Percentiles rank a stretch among this genome's conserved stretches.
These are phyloP conservation scores for Exophiala spinifera DNA, from an alignment of 2,329 filamentous ascomycete genomes.

Conservation along the genomic window DNA sequence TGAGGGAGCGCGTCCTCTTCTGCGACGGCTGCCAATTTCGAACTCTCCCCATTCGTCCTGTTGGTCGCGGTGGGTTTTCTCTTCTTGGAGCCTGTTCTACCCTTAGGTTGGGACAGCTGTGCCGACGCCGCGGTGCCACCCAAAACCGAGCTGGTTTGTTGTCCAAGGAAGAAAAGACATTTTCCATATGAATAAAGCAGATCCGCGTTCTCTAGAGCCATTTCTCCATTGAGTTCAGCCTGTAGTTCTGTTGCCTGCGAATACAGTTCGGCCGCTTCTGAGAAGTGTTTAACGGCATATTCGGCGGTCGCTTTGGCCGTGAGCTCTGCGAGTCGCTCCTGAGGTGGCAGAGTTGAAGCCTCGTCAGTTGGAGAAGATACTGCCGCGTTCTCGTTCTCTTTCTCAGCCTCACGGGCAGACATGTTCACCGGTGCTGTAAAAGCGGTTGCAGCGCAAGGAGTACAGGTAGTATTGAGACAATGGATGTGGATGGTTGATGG, in stretches of 20 bases:
- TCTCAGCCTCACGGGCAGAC: constrained; percentile 17
- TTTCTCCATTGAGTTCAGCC: constrained; percentile 86
- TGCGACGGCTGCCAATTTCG: constrained; percentile 2
- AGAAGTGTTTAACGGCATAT: constrained; percentile 86
- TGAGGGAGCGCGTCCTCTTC: constrained; percentile 30
- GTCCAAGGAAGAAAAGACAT: constrained; percentile 87
- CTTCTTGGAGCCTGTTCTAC: constrained; percentile 40
- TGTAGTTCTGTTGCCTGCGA: constrained; percentile 87
- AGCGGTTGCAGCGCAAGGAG: not conserved
- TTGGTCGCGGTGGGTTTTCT: constrained; percentile 31
- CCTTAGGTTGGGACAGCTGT: constrained; percentile 48
- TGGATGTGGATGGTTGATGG: too few relatives aligned
- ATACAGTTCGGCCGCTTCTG: constrained; percentile 80
- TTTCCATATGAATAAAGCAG: constrained; percentile 92
- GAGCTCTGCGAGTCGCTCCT: constrained; percentile 71
- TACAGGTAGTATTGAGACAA: too few relatives aligned
- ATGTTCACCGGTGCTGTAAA: constrained; percentile 20
- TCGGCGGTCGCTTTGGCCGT: constrained; percentile 76
- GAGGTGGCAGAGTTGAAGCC: constrained; percentile 29
- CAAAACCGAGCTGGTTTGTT: constrained; percentile 90
- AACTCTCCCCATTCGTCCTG: constrained; percentile 14
- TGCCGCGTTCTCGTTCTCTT: constrained; percentile 18
- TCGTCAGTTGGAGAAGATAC: constrained; percentile 6
- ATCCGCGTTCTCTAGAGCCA: constrained; percentile 85
- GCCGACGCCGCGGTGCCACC: constrained; percentile 70